Percentiles rank a stretch among this genome's conserved stretches.
Conservation (phyloP, 2,329 filamentous ascomycete genomes). For the Rutstroemia sp. region DNA sequence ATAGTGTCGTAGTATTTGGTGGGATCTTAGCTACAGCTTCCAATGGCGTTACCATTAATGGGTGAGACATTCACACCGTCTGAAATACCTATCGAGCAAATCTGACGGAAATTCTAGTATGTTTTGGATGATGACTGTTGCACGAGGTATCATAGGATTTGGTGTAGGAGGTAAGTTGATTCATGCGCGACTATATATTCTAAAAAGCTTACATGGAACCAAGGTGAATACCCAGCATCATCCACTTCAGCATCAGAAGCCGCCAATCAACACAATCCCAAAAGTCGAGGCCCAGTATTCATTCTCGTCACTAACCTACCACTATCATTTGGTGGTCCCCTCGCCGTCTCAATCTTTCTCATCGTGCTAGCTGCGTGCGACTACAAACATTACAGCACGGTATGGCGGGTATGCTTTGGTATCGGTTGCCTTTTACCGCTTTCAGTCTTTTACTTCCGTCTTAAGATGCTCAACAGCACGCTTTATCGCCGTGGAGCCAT, state of each 20-base stretch:
- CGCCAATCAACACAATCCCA: slow-evolving; percentile 37
- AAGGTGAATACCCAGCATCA: slow-evolving; percentile 40
- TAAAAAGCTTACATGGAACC: neutral
- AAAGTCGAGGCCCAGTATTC: slow-evolving; percentile 35
- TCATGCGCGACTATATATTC: neutral
- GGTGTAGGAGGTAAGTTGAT: slow-evolving; percentile 34
- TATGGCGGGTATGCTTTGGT: slow-evolving; percentile 43
- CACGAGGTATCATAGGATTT: slow-evolving; percentile 41
- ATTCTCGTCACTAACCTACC: slow-evolving; percentile 40
- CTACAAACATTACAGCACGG: slow-evolving; percentile 31
- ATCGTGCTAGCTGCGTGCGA: slow-evolving; percentile 36
- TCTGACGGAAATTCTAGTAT: slow-evolving; percentile 28
- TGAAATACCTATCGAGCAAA: no score
- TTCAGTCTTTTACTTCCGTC: slow-evolving; percentile 47
- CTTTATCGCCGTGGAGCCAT: slow-evolving; percentile 46
- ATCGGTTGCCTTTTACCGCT: slow-evolving; percentile 43
- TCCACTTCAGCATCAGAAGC: slow-evolving; percentile 40
- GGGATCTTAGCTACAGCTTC: slow-evolving; percentile 37
- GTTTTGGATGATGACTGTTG: slow-evolving; percentile 46
- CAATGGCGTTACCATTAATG: slow-evolving; percentile 36
- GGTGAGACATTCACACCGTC: slow-evolving; percentile 5
- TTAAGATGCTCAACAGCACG: slow-evolving; percentile 44
- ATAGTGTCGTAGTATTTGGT: slow-evolving; percentile 30
- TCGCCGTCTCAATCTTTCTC: slow-evolving; percentile 39
- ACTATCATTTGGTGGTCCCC: slow-evolving; percentile 34